phyloP scores from a whole-genome alignment of 140 eudicot species.

The Senecio squalidus region DNA sequence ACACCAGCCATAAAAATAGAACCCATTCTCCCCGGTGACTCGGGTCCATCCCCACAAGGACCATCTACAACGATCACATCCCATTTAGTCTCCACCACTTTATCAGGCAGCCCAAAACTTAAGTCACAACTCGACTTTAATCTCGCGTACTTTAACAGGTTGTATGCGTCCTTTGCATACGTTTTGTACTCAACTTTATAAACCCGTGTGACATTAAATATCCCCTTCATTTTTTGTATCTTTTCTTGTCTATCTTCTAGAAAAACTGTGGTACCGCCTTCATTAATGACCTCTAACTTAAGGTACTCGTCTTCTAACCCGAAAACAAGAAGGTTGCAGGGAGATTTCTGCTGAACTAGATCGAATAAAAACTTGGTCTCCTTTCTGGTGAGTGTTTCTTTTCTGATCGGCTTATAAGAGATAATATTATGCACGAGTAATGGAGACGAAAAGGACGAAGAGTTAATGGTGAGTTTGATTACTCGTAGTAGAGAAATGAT shows the following conservation, averaged over 20 bases:
- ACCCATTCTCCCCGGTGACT: constrained; percentile 81
- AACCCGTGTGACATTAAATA: constrained; percentile 24
- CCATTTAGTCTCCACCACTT: constrained; percentile 57
- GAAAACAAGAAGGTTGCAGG: constrained; percentile 77
- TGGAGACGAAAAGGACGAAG: constrained; percentile 30
- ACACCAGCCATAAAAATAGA: constrained; percentile 70
- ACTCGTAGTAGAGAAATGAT: constrained; percentile 43
- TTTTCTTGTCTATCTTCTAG: constrained; percentile 49
- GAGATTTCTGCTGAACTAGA: constrained; percentile 41
- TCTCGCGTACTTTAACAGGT: constrained; percentile 62
- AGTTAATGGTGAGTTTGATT: constrained; percentile 31
- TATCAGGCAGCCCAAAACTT: constrained; percentile 40
- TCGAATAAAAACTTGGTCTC: constrained; percentile 47
- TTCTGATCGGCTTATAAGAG: background rate
- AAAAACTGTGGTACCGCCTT: constrained; percentile 53
- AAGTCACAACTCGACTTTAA: constrained; percentile 36
- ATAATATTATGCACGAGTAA: background rate
- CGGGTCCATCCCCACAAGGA: constrained; percentile 57
- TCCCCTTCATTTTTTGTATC: constrained; percentile 7
- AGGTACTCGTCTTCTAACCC: constrained; percentile 56
- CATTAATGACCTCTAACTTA: constrained; percentile 34
- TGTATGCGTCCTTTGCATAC: constrained; percentile 64
- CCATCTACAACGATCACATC: constrained; percentile 87
- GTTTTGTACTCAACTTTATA: constrained; percentile 43
- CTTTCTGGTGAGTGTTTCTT: constrained; percentile 28